A percentile compares a stretch with the other conserved stretches of the same genome.
Evolutionary conservation across 371 early-diverging fungal genomes (phyloP).

Genomic region (Capillidium heterosporum): DNA sequence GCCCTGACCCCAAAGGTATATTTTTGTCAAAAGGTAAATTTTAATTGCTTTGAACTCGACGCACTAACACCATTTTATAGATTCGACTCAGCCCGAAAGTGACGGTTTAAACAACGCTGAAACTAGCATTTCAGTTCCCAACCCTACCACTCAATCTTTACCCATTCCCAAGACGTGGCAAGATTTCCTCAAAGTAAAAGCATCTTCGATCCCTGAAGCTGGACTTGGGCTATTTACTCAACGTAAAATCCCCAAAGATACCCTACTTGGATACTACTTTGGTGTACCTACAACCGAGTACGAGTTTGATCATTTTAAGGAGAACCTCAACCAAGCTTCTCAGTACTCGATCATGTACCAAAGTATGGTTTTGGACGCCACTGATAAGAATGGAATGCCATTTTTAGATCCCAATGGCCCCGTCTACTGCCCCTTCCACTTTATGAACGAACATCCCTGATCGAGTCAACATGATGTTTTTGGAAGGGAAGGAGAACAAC

Average conservation of each 20-base stretch:
- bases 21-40: not conserved
- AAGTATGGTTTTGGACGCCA: constrained; percentile 67
- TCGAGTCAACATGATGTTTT: constrained; percentile 41
- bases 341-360: constrained; percentile 70
- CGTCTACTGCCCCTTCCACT: constrained; percentile 70
- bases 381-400: constrained; percentile 51
- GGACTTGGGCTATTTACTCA: constrained; percentile 65
- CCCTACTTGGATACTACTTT: constrained; percentile 74
- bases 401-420: constrained; percentile 37
- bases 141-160: not conserved
- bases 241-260: constrained; percentile 41
- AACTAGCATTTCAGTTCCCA: not conserved
- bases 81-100: not conserved
- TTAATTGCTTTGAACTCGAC: too few species aligned
- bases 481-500: constrained; percentile 51
- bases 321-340: constrained; percentile 51
- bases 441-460: constrained; percentile 52
- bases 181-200: constrained; percentile 37
- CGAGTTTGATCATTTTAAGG: constrained; percentile 70
- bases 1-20: not conserved
- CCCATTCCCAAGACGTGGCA: constrained; percentile 26
- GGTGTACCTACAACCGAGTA: constrained; percentile 83
- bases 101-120: not conserved
- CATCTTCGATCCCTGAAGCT: constrained; percentile 39
- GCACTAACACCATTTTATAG: not conserved